phyloP scores from a whole-genome alignment of 2,329 filamentous ascomycete species.

The Polytolypa hystricis region DNA sequence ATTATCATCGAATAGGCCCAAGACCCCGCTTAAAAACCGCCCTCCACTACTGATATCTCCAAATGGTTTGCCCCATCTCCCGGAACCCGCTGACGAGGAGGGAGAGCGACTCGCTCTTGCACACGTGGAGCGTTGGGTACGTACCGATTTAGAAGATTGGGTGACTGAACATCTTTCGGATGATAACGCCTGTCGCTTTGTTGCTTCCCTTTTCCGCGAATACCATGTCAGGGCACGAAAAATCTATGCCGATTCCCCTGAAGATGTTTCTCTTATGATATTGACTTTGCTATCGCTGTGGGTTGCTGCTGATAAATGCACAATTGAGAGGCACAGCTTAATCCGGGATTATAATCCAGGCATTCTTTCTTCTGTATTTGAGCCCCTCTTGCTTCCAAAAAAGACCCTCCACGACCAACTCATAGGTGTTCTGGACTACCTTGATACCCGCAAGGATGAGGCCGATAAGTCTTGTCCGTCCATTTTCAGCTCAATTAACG shows the following conservation, averaged over 20 bases:
- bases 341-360: constrained; percentile 39
- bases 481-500: constrained; percentile 31
- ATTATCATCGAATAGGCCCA: not conserved
- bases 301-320: constrained; percentile 44
- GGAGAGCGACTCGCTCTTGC: not conserved
- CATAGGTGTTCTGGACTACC: constrained; percentile 35
- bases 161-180: not conserved
- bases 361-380: constrained; percentile 29
- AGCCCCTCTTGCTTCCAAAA: constrained; percentile 36
- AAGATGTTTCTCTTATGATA: constrained; percentile 43
- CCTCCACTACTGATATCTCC: not conserved
- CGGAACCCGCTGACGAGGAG: not conserved
- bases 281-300: constrained; percentile 48
- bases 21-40: not conserved
- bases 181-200: not conserved
- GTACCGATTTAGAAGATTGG: not conserved
- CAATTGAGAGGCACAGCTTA: constrained; percentile 26
- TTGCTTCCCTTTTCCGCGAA: not conserved
- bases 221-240: not conserved
- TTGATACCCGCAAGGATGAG: constrained; percentile 23
- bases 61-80: not conserved
- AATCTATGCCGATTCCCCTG: constrained; percentile 22
- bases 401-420: constrained; percentile 39
- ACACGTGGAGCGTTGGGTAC: constrained; percentile 5
- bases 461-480: constrained; percentile 16